phyloP scores from a whole-genome alignment of 805 yeast species.

The Ogataea philodendri region DNA sequence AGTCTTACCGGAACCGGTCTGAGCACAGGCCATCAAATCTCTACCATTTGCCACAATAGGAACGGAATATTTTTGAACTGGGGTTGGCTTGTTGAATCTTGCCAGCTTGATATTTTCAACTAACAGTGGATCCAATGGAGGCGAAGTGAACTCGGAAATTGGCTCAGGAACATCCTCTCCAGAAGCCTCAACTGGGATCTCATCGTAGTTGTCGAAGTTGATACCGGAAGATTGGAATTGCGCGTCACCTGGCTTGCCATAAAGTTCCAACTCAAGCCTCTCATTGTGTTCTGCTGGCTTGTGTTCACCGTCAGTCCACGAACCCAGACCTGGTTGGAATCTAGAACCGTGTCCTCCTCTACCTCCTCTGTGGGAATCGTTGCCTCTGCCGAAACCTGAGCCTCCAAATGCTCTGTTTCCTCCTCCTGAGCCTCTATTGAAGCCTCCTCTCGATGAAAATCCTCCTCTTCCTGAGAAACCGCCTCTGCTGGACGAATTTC shows the following conservation, averaged over 20 bases:
- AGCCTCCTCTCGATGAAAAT: constrained; percentile 25
- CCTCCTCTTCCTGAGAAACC: constrained; percentile 31
- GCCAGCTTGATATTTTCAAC: constrained; percentile 85
- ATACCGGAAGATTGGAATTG: constrained; percentile 90
- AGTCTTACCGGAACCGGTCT: constrained; percentile 99
- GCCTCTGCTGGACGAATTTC: constrained; percentile 30
- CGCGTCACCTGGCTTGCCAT: constrained; percentile 77
- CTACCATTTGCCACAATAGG: constrained; percentile 70
- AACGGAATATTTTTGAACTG: constrained; percentile 88
- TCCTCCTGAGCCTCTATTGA: constrained; percentile 32
- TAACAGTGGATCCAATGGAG: constrained; percentile 84
- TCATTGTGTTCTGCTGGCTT: constrained; percentile 74
- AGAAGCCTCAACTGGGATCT: constrained; percentile 96
- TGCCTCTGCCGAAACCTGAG: constrained; percentile 33
- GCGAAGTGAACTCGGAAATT: constrained; percentile 79
- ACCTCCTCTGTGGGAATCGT: constrained; percentile 34
- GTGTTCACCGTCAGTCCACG: constrained; percentile 85
- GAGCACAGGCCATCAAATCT: constrained; percentile 92
- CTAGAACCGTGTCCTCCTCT: constrained; percentile 35
- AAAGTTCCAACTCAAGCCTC: constrained; percentile 72
- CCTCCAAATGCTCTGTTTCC: constrained; percentile 33
- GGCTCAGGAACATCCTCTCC: constrained; percentile 96
- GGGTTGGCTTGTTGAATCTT: constrained; percentile 94
- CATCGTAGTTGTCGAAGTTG: constrained; percentile 97
- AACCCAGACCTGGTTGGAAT: constrained; percentile 60